Base-by-base conservation (phyloP, 2,329 filamentous ascomycete species). In the Colletotrichum sp. region DNA sequence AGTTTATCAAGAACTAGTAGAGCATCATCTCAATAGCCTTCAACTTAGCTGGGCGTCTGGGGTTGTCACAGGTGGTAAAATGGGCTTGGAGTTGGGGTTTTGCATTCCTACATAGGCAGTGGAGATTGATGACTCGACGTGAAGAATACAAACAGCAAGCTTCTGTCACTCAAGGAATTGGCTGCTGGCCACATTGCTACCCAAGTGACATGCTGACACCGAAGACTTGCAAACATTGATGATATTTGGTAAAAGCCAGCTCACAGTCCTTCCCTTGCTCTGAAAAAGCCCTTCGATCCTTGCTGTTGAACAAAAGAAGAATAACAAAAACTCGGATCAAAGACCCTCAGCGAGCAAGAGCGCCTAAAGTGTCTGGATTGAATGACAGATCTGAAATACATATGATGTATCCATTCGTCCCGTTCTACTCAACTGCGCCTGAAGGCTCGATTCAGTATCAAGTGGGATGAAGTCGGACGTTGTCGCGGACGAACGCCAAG, bases 1-100 rank as follows among this genome's bases (percentile, higher is more conserved):
- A 43, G 38, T 43, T 43, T 10, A 43, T 43, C 38, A 43, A 43
- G 38, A 43, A 43, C 38, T 43, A 43, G 38, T 43, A 8, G 36
- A 6, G 16, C 1, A 18, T 2, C 8, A 0, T 43, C 8, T 43
- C 2, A 3, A 5, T 5, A n/a, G 36, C 2, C 36, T 43, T 43
- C 38, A 43, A 38, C 16, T 38, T 4, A 9, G 38, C 38, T n/a
- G 38, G 38, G 38, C 38, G 38, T 43, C 4, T 43, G 38, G 38
- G 3, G 16, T 43, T 43, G 36, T 43, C 18, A 43, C 18, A 3
- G 0, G 8, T 43, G 38, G 16, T n/a, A n/a, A 43, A 10, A n/a
- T 36, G 38, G 18, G 38, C 38, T 1, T 43, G 38, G 38, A 43
- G 18, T 43, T 43, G 38, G 38, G 38, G 38, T 43, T 43, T 43